Evolutionary conservation across 345 rosid species (phyloP).

Genomic region (Pistacia integerrima): DNA sequence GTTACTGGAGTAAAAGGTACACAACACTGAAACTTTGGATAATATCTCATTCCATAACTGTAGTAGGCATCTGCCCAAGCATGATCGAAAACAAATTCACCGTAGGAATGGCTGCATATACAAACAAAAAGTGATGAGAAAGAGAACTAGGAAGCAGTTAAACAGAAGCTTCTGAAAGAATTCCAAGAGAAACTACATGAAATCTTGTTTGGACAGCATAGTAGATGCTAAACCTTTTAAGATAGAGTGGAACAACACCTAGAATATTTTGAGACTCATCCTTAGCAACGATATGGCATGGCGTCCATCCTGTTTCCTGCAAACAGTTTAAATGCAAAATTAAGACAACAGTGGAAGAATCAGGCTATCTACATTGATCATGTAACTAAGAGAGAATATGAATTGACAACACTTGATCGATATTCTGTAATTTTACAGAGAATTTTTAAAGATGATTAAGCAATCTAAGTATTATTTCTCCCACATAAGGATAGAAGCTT

Average conservation of each 20-base stretch:
- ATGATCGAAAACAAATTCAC: conserved; percentile 96
- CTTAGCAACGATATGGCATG: conserved; percentile 78
- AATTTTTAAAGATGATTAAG: neutral
- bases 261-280: conserved; percentile 66
- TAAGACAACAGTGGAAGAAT: conserved; percentile 7
- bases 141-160: neutral
- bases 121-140: conserved; percentile 33
- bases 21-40: conserved; percentile 95
- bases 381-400: neutral
- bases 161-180: conserved; percentile 13
- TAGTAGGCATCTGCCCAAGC: conserved; percentile 97
- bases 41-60: conserved; percentile 77
- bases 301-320: conserved; percentile 94
- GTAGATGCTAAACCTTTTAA: conserved; percentile 70
- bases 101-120: conserved; percentile 79
- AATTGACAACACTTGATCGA: neutral
- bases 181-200: conserved; percentile 11
- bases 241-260: conserved; percentile 93
- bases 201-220: conserved; percentile 17
- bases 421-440: neutral
- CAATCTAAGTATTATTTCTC: neutral
- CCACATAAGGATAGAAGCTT: neutral
- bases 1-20: conserved; percentile 97
- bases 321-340: conserved; percentile 23
- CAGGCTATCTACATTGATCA: neutral